Percentiles rank a stretch among this genome's conserved stretches.
phyloP scores from a whole-genome alignment of 805 yeast species.

The Candida argentea region DNA sequence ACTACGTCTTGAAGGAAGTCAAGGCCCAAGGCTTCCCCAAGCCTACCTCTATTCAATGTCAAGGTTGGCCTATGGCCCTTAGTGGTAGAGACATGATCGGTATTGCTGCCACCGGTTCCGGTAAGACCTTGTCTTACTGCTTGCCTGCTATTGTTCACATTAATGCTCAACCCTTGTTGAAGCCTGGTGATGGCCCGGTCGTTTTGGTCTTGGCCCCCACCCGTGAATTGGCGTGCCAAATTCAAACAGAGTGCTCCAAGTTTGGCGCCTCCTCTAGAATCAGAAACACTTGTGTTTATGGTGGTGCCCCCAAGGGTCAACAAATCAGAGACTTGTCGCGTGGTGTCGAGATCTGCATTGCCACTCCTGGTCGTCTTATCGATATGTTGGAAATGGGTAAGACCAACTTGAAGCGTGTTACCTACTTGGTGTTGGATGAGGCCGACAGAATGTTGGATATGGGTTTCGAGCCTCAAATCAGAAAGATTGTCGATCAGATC shows the following conservation, averaged over 20 bases:
- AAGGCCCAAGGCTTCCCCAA: slow-evolving; percentile 84
- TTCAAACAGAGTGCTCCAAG: slow-evolving; percentile 91
- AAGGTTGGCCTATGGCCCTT: slow-evolving; percentile 99
- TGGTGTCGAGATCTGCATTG: slow-evolving; percentile 93
- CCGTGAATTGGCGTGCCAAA: slow-evolving; percentile 97
- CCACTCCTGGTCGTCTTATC: slow-evolving; percentile 98
- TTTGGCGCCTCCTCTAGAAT: slow-evolving; percentile 88
- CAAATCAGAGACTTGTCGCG: slow-evolving; percentile 93
- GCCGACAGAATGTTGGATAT: slow-evolving; percentile 99
- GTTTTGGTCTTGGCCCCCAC: slow-evolving; percentile 95
- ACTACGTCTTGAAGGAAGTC: slow-evolving; percentile 82
- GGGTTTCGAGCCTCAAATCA: slow-evolving; percentile 99
- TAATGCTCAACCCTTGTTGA: slow-evolving; percentile 91
- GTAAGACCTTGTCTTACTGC: slow-evolving; percentile 96
- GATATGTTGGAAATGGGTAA: slow-evolving; percentile 94
- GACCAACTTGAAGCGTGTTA: slow-evolving; percentile 92
- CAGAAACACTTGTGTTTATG: slow-evolving; percentile 95
- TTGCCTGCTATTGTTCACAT: slow-evolving; percentile 95
- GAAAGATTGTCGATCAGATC: slow-evolving; percentile 95
- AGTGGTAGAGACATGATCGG: slow-evolving; percentile 99
- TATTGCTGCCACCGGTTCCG: slow-evolving; percentile 98
- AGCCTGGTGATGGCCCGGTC: slow-evolving; percentile 96
- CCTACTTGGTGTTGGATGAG: slow-evolving; percentile 95
- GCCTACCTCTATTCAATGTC: slow-evolving; percentile 97
- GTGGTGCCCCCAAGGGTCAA: slow-evolving; percentile 98